A percentile compares a stretch with the other conserved stretches of the same genome.
Evolutionary conservation across 345 rosid genomes (phyloP).

Genomic region (Toxicodendron radicans): DNA sequence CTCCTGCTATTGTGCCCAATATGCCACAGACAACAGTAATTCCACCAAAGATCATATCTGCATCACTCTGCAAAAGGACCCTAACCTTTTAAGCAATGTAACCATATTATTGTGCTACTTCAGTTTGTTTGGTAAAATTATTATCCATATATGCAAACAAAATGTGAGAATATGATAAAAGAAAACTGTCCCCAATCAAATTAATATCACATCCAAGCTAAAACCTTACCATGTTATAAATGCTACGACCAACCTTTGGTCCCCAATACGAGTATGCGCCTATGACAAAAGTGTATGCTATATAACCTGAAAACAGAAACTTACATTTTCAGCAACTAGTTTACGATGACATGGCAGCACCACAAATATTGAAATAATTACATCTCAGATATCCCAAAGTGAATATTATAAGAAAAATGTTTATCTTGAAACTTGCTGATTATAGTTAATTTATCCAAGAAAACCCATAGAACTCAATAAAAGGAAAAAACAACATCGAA

Average conservation of each 20-base stretch:
- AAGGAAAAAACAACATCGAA: not conserved
- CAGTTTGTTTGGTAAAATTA: not conserved
- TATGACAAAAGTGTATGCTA: constrained; percentile 84
- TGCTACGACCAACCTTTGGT: constrained; percentile 88
- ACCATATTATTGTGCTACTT: not conserved
- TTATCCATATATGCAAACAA: not conserved
- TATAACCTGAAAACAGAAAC: constrained; percentile 55
- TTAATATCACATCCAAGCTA: constrained; percentile 7
- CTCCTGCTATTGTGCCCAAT: constrained; percentile 85
- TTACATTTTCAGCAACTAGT: constrained; percentile 8
- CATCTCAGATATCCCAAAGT: not conserved
- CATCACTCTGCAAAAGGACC: constrained; percentile 55
- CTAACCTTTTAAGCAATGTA: constrained; percentile 3
- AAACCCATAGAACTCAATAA: not conserved
- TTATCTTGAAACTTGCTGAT: not conserved
- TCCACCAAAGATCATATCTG: constrained; percentile 93
- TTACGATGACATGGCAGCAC: not conserved
- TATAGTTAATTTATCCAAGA: not conserved
- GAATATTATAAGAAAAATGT: not conserved
- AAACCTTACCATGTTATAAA: constrained; percentile 75
- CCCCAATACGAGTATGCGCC: constrained; percentile 99
- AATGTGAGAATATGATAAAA: not conserved
- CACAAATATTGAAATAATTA: not conserved
- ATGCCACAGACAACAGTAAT: constrained; percentile 78
- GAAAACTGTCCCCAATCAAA: constrained; percentile 8